Evolutionary conservation across 2,329 filamentous ascomycete genomes (phyloP).

Genomic region (Microdochium bolleyi): DNA sequence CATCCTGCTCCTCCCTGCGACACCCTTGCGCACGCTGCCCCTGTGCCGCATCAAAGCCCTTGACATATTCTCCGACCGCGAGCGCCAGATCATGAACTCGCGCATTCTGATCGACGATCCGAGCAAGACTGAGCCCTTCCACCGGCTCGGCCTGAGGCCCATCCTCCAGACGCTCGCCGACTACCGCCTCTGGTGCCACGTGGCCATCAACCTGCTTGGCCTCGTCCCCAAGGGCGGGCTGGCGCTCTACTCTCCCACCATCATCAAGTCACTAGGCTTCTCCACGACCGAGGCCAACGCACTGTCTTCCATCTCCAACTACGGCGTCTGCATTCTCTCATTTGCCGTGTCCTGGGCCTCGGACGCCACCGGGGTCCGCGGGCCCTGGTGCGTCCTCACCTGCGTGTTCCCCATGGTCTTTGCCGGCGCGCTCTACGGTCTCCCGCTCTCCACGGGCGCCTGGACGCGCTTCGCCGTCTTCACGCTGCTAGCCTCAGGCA

Average conservation of each 20-base stretch:
- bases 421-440: conserved; percentile 5
- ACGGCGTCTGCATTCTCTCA: conserved; percentile 4
- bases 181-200: neutral
- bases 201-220: neutral
- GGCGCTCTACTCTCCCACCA: neutral
- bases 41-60: conserved; percentile 51
- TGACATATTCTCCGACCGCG: conserved; percentile 57
- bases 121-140: conserved; percentile 29
- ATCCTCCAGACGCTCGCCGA: neutral
- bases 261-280: conserved; percentile 1
- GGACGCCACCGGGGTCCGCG: conserved; percentile 7
- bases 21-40: conserved; percentile 58
- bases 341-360: conserved; percentile 5
- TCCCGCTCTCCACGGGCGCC: conserved; percentile 1
- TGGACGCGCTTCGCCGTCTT: conserved; percentile 7
- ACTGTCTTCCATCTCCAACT: neutral
- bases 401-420: conserved; percentile 6
- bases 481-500: conserved; percentile 6
- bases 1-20: conserved; percentile 44
- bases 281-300: neutral
- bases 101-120: conserved; percentile 44
- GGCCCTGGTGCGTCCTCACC: conserved; percentile 6
- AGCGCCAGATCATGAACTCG: conserved; percentile 66
- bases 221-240: neutral
- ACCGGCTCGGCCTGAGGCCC: neutral